Evolutionary conservation across 805 yeast genomes (phyloP), one percentile per base, ranked within the genome.

Genomic region (Metschnikowia corniflorae): DNA sequence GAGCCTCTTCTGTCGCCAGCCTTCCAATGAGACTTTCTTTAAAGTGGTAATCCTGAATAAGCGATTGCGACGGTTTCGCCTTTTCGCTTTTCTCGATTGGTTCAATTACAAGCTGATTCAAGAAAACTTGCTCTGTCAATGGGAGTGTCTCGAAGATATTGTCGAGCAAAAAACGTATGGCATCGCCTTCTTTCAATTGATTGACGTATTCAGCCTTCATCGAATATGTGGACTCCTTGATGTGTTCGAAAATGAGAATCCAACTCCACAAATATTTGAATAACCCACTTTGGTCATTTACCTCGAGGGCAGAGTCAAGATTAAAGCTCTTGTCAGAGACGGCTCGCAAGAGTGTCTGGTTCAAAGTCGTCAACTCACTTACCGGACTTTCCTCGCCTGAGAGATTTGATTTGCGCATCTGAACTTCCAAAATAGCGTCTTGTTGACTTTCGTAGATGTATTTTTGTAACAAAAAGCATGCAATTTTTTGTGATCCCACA

Each of bases 251-350:
- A 0, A 84, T 57, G 36, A 86, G 62, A 43, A 61, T 63, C 94
- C 95, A 88, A 38, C 77, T 63, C 80, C 85, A 81, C 22, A 82
- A 47, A 51, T 74, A 82, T 15, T 56, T 63, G 19, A 70, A 51
- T 29, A 68, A 47, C 2, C 16, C 40, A 13, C 33, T 22, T 7
- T 29, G 30, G 6, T 45, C 27, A 5, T 41, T 53, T 4, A 22
- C 18, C 13, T 38, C 41, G 22, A 38, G 33, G 14, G 37, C 34
- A 5, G 32, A 38, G 20, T 31, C 39, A 10, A 39, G 19, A 14
- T 19, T 35, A 16, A 65, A 63, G 27, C 70, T 71, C 37, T 50
- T 47, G 15, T 51, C 51, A 2, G 55, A 47, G 6, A 46, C 35
- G 5, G 74, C 46, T 0, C 58, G 45, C 7, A 81, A 41, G 21